These are phyloP conservation scores for Arthrinium puccinioides DNA, from an alignment of 2,329 filamentous ascomycete species.

Conservation along the genomic window DNA sequence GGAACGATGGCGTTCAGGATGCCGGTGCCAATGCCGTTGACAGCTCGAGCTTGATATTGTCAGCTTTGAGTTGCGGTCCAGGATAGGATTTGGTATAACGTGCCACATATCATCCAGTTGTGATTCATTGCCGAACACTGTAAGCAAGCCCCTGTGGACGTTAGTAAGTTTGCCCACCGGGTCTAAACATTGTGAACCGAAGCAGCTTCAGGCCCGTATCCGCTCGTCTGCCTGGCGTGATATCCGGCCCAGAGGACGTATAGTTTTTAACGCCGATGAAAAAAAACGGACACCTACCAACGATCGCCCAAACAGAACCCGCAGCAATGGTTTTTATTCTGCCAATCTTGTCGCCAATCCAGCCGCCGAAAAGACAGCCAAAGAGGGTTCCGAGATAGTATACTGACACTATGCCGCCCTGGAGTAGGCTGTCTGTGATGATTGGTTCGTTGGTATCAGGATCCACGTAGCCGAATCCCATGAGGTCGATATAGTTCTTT, in stretches of 20 bases:
- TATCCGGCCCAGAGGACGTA: too few species aligned
- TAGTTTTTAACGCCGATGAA: too few species aligned
- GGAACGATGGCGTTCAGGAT: conserved; percentile 65
- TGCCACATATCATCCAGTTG: conserved; percentile 63
- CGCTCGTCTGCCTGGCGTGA: too few species aligned
- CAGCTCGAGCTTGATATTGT: conserved; percentile 47
- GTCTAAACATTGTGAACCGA: too few species aligned
- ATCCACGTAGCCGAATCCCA: conserved; percentile 57
- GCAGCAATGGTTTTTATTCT: conserved; percentile 57
- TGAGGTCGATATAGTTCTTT: conserved; percentile 56
- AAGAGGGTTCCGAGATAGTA: conserved; percentile 54
- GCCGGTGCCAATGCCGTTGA: conserved; percentile 62
- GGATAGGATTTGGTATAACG: conserved; percentile 16
- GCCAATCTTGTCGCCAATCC: conserved; percentile 55
- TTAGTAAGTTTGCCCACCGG: too few species aligned
- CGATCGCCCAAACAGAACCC: conserved; percentile 48
- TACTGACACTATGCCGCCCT: conserved; percentile 53
- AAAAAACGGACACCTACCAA: too few species aligned
- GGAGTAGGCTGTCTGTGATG: conserved; percentile 50
- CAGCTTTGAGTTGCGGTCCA: too few species aligned
- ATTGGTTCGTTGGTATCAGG: conserved; percentile 38
- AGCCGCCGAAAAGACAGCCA: conserved; percentile 57
- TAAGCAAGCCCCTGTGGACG: conserved; percentile 56
- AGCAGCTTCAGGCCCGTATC: too few species aligned
- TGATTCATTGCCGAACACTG: conserved; percentile 60